Evolutionary conservation across 2,329 filamentous ascomycete genomes (phyloP).

Genomic region (Aspergillus sp.): DNA sequence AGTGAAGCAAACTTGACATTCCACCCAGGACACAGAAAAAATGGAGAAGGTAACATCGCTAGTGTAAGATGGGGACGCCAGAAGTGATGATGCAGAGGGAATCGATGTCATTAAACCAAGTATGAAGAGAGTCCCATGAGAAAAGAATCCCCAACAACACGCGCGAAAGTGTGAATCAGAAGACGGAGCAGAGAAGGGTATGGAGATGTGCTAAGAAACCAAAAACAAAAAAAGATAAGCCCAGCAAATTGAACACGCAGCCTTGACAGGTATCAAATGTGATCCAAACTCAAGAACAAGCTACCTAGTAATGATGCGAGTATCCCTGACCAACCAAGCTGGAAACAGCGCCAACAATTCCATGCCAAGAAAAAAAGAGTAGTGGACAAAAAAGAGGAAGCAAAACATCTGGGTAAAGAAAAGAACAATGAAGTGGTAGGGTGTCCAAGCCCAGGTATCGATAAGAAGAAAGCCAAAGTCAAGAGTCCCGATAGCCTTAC

Average conservation of each 20-base stretch:
- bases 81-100: slow-evolving; percentile 30
- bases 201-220: slow-evolving; percentile 33
- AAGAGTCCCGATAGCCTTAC: slow-evolving; percentile 40
- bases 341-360: slow-evolving; percentile 37
- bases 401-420: slow-evolving; percentile 20
- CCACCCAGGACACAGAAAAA: slow-evolving; percentile 32
- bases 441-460: slow-evolving; percentile 22
- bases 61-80: slow-evolving; percentile 35
- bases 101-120: slow-evolving; percentile 27
- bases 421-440: slow-evolving; percentile 28
- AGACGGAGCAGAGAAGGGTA: slow-evolving; percentile 35
- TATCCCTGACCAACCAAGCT: slow-evolving; percentile 13
- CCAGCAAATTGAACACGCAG: slow-evolving; percentile 19
- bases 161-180: slow-evolving; percentile 15
- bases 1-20: slow-evolving; percentile 19
- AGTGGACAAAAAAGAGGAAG: slow-evolving; percentile 27
- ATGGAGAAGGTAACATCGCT: slow-evolving; percentile 29
- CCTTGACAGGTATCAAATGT: slow-evolving; percentile 24
- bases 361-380: slow-evolving; percentile 36
- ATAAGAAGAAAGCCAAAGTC: slow-evolving; percentile 33
- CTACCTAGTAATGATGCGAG: slow-evolving; percentile 22
- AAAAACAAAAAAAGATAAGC: slow-evolving; percentile 26
- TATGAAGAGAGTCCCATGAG: slow-evolving; percentile 17
- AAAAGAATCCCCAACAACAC: slow-evolving; percentile 17
- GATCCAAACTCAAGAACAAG: slow-evolving; percentile 32